These are phyloP conservation scores for Zygotorulaspora florentina DNA, from an alignment of 805 yeast species.

Conservation along the genomic window DNA sequence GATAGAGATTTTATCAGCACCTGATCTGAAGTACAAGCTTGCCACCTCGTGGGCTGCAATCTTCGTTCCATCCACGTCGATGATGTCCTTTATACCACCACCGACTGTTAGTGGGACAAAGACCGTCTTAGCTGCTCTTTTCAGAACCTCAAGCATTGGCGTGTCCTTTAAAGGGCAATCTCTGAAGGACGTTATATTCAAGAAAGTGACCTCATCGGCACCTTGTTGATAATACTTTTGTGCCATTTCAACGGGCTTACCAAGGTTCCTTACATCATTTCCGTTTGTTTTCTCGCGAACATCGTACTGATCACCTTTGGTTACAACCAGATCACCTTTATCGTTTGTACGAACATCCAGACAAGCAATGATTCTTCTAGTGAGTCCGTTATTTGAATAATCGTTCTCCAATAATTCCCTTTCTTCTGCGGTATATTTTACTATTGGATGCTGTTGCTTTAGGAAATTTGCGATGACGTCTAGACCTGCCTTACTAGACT, in stretches of 20 bases:
- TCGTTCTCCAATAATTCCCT: slow-evolving; percentile 30
- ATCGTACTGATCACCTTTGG: slow-evolving; percentile 98
- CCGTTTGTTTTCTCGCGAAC: slow-evolving; percentile 74
- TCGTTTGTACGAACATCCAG: slow-evolving; percentile 96
- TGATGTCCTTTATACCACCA: slow-evolving; percentile 91
- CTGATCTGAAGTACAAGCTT: slow-evolving; percentile 84
- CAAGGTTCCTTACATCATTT: slow-evolving; percentile 78
- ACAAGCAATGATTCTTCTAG: slow-evolving; percentile 93
- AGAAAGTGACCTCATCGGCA: slow-evolving; percentile 93
- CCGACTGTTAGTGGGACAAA: slow-evolving; percentile 98
- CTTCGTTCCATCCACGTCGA: slow-evolving; percentile 75
- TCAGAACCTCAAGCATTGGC: slow-evolving; percentile 91
- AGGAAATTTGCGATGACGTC: slow-evolving; percentile 70
- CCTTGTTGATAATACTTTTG: slow-evolving; percentile 88
- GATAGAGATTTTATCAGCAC: slow-evolving; percentile 96
- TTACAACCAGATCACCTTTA: slow-evolving; percentile 90
- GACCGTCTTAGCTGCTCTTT: slow-evolving; percentile 76
- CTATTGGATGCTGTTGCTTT: slow-evolving; percentile 32
- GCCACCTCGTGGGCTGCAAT: slow-evolving; percentile 91
- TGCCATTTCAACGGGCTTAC: slow-evolving; percentile 95
- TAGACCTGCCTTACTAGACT: slow-evolving; percentile 89
- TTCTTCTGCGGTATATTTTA: slow-evolving; percentile 24
- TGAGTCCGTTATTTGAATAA: slow-evolving; percentile 56
- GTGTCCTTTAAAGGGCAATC: slow-evolving; percentile 89
- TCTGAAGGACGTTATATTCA: slow-evolving; percentile 93